Evolutionary conservation across 2,329 filamentous ascomycete species (phyloP).

Genomic region (Fusarium pseudonygamai): DNA sequence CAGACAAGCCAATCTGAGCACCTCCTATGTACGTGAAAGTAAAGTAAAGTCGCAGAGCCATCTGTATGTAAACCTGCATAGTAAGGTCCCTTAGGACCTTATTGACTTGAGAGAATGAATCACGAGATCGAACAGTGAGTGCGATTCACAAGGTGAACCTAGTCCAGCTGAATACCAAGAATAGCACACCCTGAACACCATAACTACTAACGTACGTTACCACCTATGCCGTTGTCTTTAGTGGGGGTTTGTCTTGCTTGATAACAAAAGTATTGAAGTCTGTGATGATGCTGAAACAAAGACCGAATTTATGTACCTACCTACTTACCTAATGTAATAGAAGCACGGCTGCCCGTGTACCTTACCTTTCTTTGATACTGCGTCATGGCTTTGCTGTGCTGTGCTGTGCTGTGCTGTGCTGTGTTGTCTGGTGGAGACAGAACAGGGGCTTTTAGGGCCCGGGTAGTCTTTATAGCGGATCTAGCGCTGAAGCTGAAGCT

Average conservation of each 20-base stretch:
- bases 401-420: not conserved
- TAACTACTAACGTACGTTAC: not conserved
- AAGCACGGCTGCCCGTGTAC: not conserved
- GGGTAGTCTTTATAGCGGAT: slow-evolving; percentile 4
- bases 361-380: not conserved
- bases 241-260: not conserved
- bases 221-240: not conserved
- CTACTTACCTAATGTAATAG: no score
- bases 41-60: no score
- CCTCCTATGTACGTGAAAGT: no score
- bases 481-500: slow-evolving; percentile 23
- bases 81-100: no score
- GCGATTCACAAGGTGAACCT: not conserved
- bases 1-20: no score
- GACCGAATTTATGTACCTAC: not conserved
- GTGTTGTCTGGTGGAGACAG: slow-evolving; percentile 11
- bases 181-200: not conserved
- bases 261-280: not conserved
- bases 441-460: not conserved
- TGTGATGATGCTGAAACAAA: not conserved
- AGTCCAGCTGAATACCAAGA: not conserved
- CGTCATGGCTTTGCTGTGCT: not conserved
- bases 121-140: not conserved
- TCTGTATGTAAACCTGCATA: no score
- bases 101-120: no score